Evolutionary conservation across 345 rosid species (phyloP).

Genomic region (Melastoma malabathricum): DNA sequence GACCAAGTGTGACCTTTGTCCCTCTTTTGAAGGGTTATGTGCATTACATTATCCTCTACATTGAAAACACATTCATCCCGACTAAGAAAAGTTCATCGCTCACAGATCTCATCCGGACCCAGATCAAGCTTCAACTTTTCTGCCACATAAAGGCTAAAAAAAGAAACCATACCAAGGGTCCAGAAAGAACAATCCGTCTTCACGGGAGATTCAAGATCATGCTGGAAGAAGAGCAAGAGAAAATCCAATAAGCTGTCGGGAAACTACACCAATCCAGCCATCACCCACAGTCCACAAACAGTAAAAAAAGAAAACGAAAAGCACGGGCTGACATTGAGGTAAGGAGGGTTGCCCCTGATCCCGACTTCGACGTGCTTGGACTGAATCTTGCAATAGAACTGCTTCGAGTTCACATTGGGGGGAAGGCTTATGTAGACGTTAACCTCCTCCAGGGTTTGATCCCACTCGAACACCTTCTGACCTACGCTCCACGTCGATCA

Average conservation of each 20-base stretch:
- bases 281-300: not conserved
- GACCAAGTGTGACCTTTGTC: conserved; percentile 89
- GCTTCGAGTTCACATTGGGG: conserved; percentile 56
- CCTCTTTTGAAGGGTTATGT: conserved; percentile 75
- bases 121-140: too few relatives aligned
- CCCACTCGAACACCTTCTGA: conserved; percentile 84
- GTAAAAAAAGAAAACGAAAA: not conserved
- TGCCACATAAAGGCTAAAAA: not conserved
- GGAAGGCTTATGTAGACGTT: conserved; percentile 66
- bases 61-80: conserved; percentile 1
- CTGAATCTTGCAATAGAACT: conserved; percentile 66
- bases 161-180: conserved; percentile 48
- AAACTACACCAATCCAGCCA: not conserved
- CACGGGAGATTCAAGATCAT: conserved; percentile 56
- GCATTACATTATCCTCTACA: conserved; percentile 78
- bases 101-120: too few relatives aligned
- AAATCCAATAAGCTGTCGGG: not conserved
- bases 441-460: conserved; percentile 83
- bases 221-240: conserved; percentile 25
- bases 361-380: conserved; percentile 81
- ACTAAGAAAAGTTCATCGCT: too few relatives aligned
- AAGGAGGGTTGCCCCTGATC: conserved; percentile 94
- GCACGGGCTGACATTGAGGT: conserved; percentile 49
- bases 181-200: conserved; percentile 88
- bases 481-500: conserved; percentile 18